A percentile compares a stretch with the other conserved stretches of the same genome.
Evolutionary conservation across 2,329 filamentous ascomycete genomes (phyloP).

Genomic region (Hymenoscyphus scutula): DNA sequence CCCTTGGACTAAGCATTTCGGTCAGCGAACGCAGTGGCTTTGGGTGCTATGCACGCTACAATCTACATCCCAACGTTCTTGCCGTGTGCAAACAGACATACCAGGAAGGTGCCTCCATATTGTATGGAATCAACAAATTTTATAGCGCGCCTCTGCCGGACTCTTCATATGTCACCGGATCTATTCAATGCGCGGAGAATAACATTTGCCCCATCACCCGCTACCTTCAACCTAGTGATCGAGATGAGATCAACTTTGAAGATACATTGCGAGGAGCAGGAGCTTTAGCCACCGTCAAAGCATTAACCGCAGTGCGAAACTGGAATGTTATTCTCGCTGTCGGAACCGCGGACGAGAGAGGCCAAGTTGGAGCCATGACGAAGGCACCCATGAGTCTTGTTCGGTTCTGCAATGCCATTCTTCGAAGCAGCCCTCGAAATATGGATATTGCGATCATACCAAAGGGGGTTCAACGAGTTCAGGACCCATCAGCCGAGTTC

Average conservation of each 20-base stretch:
- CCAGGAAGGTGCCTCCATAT: background rate
- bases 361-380: background rate
- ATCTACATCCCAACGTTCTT: conserved; percentile 5
- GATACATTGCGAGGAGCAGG: background rate
- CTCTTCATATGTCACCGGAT: background rate
- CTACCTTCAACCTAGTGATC: too few species aligned
- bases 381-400: background rate
- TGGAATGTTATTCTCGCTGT: background rate
- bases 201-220: background rate
- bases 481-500: background rate
- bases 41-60: background rate
- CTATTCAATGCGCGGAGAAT: background rate
- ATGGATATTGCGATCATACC: background rate
- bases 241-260: too few species aligned
- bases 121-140: conserved; percentile 5
- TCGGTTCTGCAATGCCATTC: background rate
- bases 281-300: background rate
- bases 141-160: background rate
- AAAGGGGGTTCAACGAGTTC: background rate
- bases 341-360: background rate
- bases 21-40: background rate
- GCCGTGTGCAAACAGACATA: background rate
- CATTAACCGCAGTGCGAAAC: background rate
- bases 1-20: background rate
- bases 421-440: background rate